Conservation (phyloP, 306 rosid species). For the Betula pendula region DNA sequence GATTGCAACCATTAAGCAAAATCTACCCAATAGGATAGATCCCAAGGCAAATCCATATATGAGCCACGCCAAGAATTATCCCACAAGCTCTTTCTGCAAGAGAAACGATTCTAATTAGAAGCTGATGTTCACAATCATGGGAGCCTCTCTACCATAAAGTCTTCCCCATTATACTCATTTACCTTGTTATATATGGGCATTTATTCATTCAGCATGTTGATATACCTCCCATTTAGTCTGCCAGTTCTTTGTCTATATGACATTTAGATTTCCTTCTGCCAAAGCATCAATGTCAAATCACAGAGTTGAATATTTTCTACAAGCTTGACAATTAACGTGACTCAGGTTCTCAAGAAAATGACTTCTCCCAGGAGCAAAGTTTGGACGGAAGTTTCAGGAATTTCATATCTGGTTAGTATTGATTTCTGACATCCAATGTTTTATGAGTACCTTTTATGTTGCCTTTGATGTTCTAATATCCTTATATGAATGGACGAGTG, state of each 20-base stretch:
- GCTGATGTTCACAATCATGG: neutral
- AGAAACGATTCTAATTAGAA: neutral
- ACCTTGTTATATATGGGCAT: neutral
- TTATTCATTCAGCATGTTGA: neutral
- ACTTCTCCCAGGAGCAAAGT: slow-evolving; percentile 35
- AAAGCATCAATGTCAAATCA: neutral
- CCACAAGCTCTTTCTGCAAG: neutral
- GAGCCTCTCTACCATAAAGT: neutral
- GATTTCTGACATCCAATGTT: neutral
- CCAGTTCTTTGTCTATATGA: neutral
- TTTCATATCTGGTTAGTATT: slow-evolving; percentile 40
- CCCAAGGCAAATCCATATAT: neutral
- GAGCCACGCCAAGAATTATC: neutral
- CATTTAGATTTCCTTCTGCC: neutral
- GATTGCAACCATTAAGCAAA: neutral
- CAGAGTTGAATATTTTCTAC: neutral
- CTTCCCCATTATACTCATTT: neutral
- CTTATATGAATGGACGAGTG: neutral
- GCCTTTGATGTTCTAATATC: neutral
- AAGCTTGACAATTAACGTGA: neutral
- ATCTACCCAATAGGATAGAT: neutral
- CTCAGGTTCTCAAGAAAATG: slow-evolving; percentile 35
- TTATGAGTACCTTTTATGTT: neutral
- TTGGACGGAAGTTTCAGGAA: slow-evolving; percentile 51
- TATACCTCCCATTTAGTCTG: neutral